Evolutionary conservation across 352 stramenopile genomes (phyloP).

Genomic region (Globisporangium spiculum): DNA sequence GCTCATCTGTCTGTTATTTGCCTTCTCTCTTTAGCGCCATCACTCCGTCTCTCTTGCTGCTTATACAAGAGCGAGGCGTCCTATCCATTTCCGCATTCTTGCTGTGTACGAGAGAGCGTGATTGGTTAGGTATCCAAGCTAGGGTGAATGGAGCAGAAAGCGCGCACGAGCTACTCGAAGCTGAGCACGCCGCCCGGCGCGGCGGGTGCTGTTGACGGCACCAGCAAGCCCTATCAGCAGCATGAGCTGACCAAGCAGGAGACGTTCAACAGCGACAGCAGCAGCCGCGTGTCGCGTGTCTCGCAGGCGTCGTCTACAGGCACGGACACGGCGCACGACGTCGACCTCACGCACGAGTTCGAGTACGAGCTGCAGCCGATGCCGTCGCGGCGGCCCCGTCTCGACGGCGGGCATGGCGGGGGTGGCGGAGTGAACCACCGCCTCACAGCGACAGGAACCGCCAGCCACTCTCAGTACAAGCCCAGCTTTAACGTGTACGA

Average conservation of each 20-base stretch:
- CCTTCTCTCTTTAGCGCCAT: not conserved
- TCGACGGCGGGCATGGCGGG: not conserved
- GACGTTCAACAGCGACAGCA: slow-evolving; percentile 39
- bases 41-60: not conserved
- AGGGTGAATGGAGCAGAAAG: not conserved
- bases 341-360: slow-evolving; percentile 19
- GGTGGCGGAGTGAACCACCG: not conserved
- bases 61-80: not conserved
- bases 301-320: slow-evolving; percentile 12
- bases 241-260: slow-evolving; percentile 22
- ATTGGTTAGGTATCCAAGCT: not conserved
- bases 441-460: not conserved
- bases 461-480: slow-evolving; percentile 4
- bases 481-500: not conserved
- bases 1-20: not conserved
- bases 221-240: not conserved
- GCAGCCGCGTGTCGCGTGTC: slow-evolving; percentile 12
- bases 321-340: slow-evolving; percentile 13
- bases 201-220: not conserved
- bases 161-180: slow-evolving; percentile 27
- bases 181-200: slow-evolving; percentile 37
- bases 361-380: slow-evolving; percentile 19
- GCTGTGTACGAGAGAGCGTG: not conserved
- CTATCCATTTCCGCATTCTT: not conserved
- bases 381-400: slow-evolving; percentile 2